Evolutionary conservation across 2,329 filamentous ascomycete genomes (phyloP), one percentile per base, ranked within the genome.

Genomic region (Botrytis cinerea): DNA sequence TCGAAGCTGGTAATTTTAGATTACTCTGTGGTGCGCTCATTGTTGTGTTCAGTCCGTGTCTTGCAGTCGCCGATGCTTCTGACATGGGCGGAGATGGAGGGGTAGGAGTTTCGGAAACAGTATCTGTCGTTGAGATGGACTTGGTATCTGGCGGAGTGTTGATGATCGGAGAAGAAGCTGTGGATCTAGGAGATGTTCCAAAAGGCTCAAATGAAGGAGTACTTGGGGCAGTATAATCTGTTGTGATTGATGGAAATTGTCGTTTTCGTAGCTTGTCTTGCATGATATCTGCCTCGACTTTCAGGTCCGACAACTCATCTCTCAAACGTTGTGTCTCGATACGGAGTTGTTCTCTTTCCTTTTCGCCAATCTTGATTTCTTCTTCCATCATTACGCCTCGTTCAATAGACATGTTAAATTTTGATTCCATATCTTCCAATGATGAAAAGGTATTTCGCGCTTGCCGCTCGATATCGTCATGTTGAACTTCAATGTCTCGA

Each of bases 381-480:
- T 98, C 95, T 81, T 99, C 96, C 84, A 98, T 89, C 87, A 99
- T 90, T 40, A 99, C 96, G 16, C 88, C 91, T 71, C 95, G 88
- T 84, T 99, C 96, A 78, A 99, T 97, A 7, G 95, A 90, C 73
- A 97, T 89, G 82, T 98, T 98, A 83, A 96, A 98, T 83, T 98
- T 99, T 75, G 93, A 95, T 84, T 99, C 96, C 82, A 99, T 87
- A 81, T 99, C 96, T 84, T 99, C 96, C 75, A 98, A 89, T 69
- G 95, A 98, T 62, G 95, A 98, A 51, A 94, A 95, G 43, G 95
- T 98, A 83, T 98, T 96, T 78, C 96, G 91, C 78, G 96, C 95
- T 84, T 98, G 95, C 77, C 94, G 91, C 85, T 99, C 96, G 81
- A 95, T 98, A 83, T 99, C 96, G 86, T 99, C 96, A 84, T 98